Evolutionary conservation across 176 grass and related monocot genomes (phyloP), one percentile per base, ranked within the genome.

Genomic region (Zizania latifolia): DNA sequence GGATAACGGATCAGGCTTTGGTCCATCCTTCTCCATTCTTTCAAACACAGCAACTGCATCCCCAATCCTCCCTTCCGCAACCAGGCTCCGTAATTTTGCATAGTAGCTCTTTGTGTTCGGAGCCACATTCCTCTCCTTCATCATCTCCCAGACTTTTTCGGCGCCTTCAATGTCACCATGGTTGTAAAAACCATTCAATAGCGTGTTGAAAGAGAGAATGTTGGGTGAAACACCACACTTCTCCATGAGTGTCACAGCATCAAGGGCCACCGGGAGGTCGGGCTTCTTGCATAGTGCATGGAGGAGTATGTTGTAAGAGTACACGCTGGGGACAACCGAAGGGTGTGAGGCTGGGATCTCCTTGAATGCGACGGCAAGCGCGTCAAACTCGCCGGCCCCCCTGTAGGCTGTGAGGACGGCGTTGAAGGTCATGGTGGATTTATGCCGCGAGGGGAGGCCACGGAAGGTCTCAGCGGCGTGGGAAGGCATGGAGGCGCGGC

Each of bases 281-380:
- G 58, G 70, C 33, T 85, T 90, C 22, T 68, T 9, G 61, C 84
- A 90, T 19, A 75, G 54, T 0, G 39, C 78, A 0, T 7, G 38
- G 45, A 96, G 83, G 30, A 92, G 70, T 59, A 90, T 85, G 75
- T 89, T 96, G 81, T 90, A 92, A 70, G 86, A 87, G 60, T 27
- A 55, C 5, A 65, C 2, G 21, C 7, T 71, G 17, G 89, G 89
- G 3, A 64, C 27, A 54, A 96, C 36, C 7, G 74, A 63, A 21
- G 86, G 65, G 40, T 86, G 12, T 6, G 81, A 53, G 19, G 33
- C 63, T 13, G 84, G 89, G 32, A 92, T 83, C 57, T 85, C 58
- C 31, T 75, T 12, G 48, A 92, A 90, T 2, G 77, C 44, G n/a
- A 40, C 19, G 48, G 17, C 31, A 31, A 96, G 29, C 4, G 57